Evolutionary conservation across 352 stramenopile genomes (phyloP).

Genomic region (Sclerospora graminicola): DNA sequence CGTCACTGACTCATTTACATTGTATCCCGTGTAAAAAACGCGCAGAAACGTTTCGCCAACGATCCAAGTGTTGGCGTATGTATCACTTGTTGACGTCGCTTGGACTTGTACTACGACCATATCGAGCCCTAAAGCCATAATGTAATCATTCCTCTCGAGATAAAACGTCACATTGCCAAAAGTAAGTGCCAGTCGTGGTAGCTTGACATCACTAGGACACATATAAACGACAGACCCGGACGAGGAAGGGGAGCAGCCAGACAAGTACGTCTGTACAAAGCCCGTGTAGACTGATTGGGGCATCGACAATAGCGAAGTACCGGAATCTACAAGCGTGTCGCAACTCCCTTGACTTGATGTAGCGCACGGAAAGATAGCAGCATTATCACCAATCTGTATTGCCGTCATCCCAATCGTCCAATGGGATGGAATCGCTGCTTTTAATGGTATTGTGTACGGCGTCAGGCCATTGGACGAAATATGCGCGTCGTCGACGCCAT

Average conservation of each 20-base stretch:
- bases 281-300: slow-evolving; percentile 25
- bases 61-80: slow-evolving; percentile 47
- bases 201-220: slow-evolving; percentile 30
- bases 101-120: slow-evolving; percentile 35
- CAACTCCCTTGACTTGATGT: slow-evolving; percentile 16
- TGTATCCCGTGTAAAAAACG: no score
- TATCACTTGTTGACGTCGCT: slow-evolving; percentile 20
- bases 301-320: slow-evolving; percentile 46
- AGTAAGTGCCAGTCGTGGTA: no score
- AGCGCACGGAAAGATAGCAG: slow-evolving; percentile 31
- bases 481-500: slow-evolving; percentile 49
- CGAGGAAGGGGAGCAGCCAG: no score
- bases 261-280: slow-evolving; percentile 38
- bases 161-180: slow-evolving; percentile 48
- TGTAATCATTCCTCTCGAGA: slow-evolving; percentile 37
- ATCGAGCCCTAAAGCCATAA: slow-evolving; percentile 25
- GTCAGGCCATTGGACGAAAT: slow-evolving; percentile 37
- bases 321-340: slow-evolving; percentile 39
- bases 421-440: slow-evolving; percentile 29
- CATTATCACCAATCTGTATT: slow-evolving; percentile 37
- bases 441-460: slow-evolving; percentile 37
- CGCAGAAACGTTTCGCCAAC: no score
- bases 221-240: no score
- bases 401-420: slow-evolving; percentile 66
- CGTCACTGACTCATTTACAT: slow-evolving; percentile 38